Conservation (phyloP, 441 rosid species). For the Populus tomentosa region DNA sequence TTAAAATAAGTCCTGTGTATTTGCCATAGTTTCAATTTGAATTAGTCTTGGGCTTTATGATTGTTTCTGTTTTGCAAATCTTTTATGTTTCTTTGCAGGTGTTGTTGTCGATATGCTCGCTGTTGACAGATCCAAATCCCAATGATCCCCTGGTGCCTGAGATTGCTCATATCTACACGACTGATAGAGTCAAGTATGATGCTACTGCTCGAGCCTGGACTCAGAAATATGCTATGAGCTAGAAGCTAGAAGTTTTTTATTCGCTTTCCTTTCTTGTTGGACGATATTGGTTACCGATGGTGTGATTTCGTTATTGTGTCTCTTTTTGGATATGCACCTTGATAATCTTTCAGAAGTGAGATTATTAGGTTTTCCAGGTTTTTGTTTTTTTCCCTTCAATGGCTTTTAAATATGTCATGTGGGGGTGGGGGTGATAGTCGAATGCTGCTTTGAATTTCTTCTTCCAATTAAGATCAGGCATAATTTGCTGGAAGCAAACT, state of each 20-base stretch:
- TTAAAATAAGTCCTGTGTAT: background rate
- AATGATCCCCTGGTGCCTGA: constrained; percentile 68
- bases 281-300: background rate
- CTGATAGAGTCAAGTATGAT: constrained; percentile 46
- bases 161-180: constrained; percentile 55
- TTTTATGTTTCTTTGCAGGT: constrained; percentile 31
- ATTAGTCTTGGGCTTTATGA: background rate
- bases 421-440: no score
- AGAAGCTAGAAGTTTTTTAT: background rate
- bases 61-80: background rate
- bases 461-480: no score
- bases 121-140: constrained; percentile 67
- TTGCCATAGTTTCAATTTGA: background rate
- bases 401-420: background rate
- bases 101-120: constrained; percentile 55
- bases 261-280: background rate
- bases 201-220: constrained; percentile 55
- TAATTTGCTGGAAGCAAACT: no score
- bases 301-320: background rate
- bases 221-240: constrained; percentile 57
- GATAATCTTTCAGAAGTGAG: background rate
- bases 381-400: no score
- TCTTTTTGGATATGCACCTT: background rate
- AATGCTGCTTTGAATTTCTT: no score
- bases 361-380: background rate